Percentiles rank a stretch among this genome's conserved stretches.
Conservation (phyloP, 179 eudicot species). For the Beta macrorhiza region DNA sequence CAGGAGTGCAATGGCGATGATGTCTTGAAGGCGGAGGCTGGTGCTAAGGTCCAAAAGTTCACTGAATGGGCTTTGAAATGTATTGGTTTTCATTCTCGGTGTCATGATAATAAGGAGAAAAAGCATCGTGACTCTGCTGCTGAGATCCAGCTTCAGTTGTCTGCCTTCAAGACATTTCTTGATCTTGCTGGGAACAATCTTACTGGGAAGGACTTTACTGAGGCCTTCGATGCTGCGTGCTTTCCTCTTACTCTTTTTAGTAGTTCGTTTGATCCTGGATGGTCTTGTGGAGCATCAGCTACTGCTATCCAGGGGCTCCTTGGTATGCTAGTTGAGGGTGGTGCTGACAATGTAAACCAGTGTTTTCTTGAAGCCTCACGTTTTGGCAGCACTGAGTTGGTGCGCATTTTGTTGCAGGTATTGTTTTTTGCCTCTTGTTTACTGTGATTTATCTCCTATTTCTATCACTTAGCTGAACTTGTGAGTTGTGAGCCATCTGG, state of each 20-base stretch:
- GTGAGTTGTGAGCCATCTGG: conserved; percentile 7
- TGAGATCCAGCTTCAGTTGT: conserved; percentile 81
- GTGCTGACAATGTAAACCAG: conserved; percentile 97
- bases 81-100: conserved; percentile 87
- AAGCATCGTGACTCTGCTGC: conserved; percentile 57
- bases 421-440: conserved; percentile 10
- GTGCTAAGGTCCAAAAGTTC: conserved; percentile 94
- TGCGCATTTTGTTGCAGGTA: conserved; percentile 96
- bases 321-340: conserved; percentile 93
- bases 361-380: conserved; percentile 99
- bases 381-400: conserved; percentile 97
- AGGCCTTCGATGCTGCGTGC: conserved; percentile 99
- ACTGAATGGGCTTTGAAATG: conserved; percentile 99
- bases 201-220: conserved; percentile 88
- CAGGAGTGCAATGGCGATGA: conserved; percentile 98
- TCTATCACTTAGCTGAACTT: neutral
- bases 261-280: conserved; percentile 96
- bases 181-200: conserved; percentile 88
- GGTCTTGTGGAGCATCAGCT: conserved; percentile 95
- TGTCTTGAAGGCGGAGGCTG: conserved; percentile 95
- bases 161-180: conserved; percentile 83
- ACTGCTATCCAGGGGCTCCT: conserved; percentile 86
- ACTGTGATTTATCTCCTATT: neutral
- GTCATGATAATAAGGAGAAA: conserved; percentile 61
- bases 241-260: conserved; percentile 96